Evolutionary conservation across 176 grass and related monocot species (phyloP), one percentile per base, ranked within the genome.

Genomic region (bread wheat (Triticum aestivum)): DNA sequence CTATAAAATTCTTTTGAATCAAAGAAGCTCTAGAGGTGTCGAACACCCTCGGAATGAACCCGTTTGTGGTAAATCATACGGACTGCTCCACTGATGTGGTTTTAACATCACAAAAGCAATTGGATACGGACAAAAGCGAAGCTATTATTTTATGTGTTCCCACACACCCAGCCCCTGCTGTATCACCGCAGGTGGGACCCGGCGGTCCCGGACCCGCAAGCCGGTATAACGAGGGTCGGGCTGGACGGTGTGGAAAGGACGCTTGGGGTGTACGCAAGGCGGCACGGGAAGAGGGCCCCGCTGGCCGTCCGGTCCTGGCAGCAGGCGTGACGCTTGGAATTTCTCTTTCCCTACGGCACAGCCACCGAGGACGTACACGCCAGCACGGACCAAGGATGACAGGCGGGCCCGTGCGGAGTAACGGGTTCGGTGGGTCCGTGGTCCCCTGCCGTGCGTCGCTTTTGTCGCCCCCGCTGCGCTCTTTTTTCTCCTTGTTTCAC

Each of bases 191-290:
- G 0, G 26, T 51, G 3, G 80, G 81, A 0, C 35, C 5, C 2
- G 0, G 0, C 0, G 0, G 0, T 6, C 0, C 3, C 0, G 21
- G 61, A 3, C 76, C 89, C 69, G 58, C 69, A 0, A 0, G 5
- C 2, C 9, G 7, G 59, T 3, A 3, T 8, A 5, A 3, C 4
- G n/a, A 0, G 6, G n/a, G 59, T 15, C 23, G 5, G 5, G 61
- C 3, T 27, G 62, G 17, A 10, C 4, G 23, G 80, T 87, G 84
- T 10, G 7, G 1, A 77, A 51, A 77, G 88, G 10, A 90, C 82
- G 82, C 91, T 93, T 90, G 82, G 85, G 82, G 68, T 88, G 86
- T 62, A 90, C 88, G 82, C 91, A 93, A 90, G 78, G 78, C 14
- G 38, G 47, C 17, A 52, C 65, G 27, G 52, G 44, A 7, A 6